phyloP scores from a whole-genome alignment of 306 rosid genomes.

The Oxytropis ochrocephala region DNA sequence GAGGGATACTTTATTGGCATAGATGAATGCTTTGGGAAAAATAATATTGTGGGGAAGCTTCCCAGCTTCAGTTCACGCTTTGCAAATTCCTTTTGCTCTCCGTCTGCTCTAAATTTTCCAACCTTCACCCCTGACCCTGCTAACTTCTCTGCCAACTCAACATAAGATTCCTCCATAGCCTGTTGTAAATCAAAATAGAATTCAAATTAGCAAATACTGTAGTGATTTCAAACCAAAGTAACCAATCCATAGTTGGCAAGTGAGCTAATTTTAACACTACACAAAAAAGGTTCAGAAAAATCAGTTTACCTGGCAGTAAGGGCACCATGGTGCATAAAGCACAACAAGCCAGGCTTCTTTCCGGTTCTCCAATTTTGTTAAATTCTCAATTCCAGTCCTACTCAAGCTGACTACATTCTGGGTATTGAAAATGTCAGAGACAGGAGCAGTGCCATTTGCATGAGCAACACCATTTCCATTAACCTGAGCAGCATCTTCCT shows the following conservation, averaged over 20 bases:
- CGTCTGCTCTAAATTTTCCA: slow-evolving; percentile 85
- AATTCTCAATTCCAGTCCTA: slow-evolving; percentile 73
- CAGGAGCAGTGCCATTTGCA: slow-evolving; percentile 30
- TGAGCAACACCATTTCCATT: slow-evolving; percentile 36
- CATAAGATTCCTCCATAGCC: slow-evolving; percentile 77
- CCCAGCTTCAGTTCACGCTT: slow-evolving; percentile 57
- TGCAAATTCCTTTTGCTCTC: slow-evolving; percentile 73
- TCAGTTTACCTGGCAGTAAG: slow-evolving; percentile 59
- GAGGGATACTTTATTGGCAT: slow-evolving; percentile 71
- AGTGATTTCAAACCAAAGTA: neutral
- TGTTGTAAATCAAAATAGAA: slow-evolving; percentile 6
- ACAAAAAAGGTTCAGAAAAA: neutral
- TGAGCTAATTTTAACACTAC: neutral
- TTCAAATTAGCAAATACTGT: neutral
- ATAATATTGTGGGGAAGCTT: slow-evolving; percentile 74
- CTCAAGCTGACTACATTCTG: slow-evolving; percentile 48
- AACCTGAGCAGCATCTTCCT: slow-evolving; percentile 31
- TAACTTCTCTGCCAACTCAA: slow-evolving; percentile 65
- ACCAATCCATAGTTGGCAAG: neutral
- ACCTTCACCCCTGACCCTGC: slow-evolving; percentile 66
- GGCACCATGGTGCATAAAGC: slow-evolving; percentile 96
- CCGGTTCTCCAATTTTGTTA: slow-evolving; percentile 51
- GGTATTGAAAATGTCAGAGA: slow-evolving; percentile 56
- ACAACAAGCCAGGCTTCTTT: slow-evolving; percentile 77
- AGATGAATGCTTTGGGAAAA: slow-evolving; percentile 74